These are phyloP conservation scores for Annulohypoxylon truncatum DNA, from an alignment of 2,329 filamentous ascomycete genomes.

Conservation along the genomic window DNA sequence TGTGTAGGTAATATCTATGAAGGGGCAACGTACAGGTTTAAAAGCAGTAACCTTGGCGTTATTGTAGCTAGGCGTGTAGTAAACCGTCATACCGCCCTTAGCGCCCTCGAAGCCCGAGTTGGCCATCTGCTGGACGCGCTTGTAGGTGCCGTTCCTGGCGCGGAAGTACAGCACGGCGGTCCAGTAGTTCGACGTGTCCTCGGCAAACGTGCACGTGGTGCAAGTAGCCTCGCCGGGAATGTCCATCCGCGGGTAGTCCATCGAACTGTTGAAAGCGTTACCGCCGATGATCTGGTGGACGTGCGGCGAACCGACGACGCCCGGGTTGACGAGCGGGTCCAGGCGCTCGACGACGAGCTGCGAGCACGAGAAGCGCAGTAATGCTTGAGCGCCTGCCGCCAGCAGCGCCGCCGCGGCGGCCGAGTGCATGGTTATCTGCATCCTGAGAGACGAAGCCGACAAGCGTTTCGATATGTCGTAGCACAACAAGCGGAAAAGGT, in stretches of 20 bases:
- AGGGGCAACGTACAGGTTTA: slow-evolving; percentile 47
- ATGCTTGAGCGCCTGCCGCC: slow-evolving; percentile 25
- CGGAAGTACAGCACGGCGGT: slow-evolving; percentile 52
- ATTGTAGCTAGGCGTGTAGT: slow-evolving; percentile 38
- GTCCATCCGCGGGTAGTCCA: slow-evolving; percentile 36
- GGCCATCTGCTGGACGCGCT: slow-evolving; percentile 44
- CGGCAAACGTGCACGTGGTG: slow-evolving; percentile 38
- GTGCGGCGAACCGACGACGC: slow-evolving; percentile 60
- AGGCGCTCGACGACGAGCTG: slow-evolving; percentile 58
- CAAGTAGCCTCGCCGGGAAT: slow-evolving; percentile 35
- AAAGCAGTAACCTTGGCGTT: slow-evolving; percentile 55
- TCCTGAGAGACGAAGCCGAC: slow-evolving; percentile 14
- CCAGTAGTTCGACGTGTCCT: slow-evolving; percentile 52
- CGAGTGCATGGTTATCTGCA: slow-evolving; percentile 30
- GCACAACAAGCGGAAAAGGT: neutral
- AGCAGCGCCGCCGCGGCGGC: slow-evolving; percentile 30
- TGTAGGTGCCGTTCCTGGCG: slow-evolving; percentile 50
- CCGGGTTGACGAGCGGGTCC: slow-evolving; percentile 48
- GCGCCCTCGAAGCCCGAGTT: slow-evolving; percentile 48
- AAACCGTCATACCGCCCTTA: slow-evolving; percentile 44
- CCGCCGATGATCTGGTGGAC: slow-evolving; percentile 66
- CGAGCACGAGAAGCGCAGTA: slow-evolving; percentile 57
- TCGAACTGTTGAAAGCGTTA: slow-evolving; percentile 52
- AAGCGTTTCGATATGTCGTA: neutral
- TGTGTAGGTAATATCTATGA: no score